phyloP scores from a whole-genome alignment of 345 rosid species.

The Eutrema yunnanense region DNA sequence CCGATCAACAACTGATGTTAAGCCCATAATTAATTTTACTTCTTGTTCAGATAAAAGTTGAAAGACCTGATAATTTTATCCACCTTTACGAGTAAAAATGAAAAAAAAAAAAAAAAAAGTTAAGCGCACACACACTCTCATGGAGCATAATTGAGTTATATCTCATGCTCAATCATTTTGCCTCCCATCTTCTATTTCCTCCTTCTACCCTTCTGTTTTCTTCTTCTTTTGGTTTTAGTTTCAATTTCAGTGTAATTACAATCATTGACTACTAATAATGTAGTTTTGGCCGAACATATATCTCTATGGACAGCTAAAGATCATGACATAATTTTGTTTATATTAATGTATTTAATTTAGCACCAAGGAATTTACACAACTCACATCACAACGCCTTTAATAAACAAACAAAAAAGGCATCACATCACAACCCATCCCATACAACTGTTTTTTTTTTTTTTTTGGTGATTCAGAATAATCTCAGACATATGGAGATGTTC shows the following conservation, averaged over 20 bases:
- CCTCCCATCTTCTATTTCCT: constrained; percentile 20
- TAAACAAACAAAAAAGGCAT: too few species aligned
- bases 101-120: neutral
- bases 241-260: constrained; percentile 25
- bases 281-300: constrained; percentile 10
- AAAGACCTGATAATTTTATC: neutral
- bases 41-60: constrained; percentile 1
- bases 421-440: neutral
- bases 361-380: neutral
- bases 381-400: neutral
- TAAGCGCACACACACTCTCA: constrained; percentile 25
- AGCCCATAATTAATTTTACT: neutral
- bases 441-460: neutral
- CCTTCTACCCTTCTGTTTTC: neutral
- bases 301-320: constrained; percentile 7
- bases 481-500: too few species aligned
- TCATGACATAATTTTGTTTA: constrained; percentile 17
- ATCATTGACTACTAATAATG: constrained; percentile 22
- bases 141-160: constrained; percentile 10
- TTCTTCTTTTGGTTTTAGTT: neutral
- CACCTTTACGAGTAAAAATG: neutral
- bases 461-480: too few species aligned
- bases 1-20: constrained; percentile 6
- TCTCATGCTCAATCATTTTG: constrained; percentile 39
- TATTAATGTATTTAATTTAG: neutral